Percentiles rank a stretch among this genome's conserved stretches.
Conservation (phyloP, 2,329 filamentous ascomycete genomes). For the Talaromyces funiculosus region DNA sequence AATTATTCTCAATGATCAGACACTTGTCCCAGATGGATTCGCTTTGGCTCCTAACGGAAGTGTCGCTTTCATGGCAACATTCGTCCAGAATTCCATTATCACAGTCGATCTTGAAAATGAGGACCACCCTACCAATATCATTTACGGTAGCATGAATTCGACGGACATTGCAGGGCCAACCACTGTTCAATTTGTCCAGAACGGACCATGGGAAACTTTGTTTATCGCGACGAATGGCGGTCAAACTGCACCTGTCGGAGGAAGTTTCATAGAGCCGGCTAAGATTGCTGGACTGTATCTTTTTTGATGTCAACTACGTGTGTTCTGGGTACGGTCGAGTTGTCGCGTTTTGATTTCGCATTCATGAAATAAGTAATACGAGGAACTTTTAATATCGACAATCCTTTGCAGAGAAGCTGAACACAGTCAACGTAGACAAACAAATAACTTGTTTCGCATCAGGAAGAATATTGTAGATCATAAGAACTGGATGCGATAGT, state of each 20-base stretch:
- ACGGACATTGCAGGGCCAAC: conserved; percentile 17
- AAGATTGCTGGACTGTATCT: conserved; percentile 11
- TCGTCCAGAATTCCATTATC: conserved; percentile 15
- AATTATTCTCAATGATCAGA: conserved; percentile 13
- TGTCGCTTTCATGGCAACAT: conserved; percentile 17
- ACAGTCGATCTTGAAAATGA: conserved; percentile 12
- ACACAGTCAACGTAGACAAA: neutral
- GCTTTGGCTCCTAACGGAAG: conserved; percentile 14
- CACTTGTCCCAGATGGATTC: conserved; percentile 17
- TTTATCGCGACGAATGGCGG: conserved; percentile 18
- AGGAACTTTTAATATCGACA: neutral
- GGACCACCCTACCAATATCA: neutral
- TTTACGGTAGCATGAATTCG: conserved; percentile 13
- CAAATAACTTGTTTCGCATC: neutral
- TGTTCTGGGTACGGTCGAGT: neutral
- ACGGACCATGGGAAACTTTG: conserved; percentile 10
- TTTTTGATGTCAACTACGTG: neutral
- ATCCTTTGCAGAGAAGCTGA: neutral
- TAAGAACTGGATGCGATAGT: neutral
- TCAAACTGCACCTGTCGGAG: conserved; percentile 12
- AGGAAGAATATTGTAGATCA: neutral
- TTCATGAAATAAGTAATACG: neutral
- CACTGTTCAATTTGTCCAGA: conserved; percentile 15
- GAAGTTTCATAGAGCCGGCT: conserved; percentile 13
- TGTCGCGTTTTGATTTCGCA: neutral